These are phyloP conservation scores for Pseudogymnoascus sp. DNA, from an alignment of 2,329 filamentous ascomycete genomes.

Conservation along the genomic window DNA sequence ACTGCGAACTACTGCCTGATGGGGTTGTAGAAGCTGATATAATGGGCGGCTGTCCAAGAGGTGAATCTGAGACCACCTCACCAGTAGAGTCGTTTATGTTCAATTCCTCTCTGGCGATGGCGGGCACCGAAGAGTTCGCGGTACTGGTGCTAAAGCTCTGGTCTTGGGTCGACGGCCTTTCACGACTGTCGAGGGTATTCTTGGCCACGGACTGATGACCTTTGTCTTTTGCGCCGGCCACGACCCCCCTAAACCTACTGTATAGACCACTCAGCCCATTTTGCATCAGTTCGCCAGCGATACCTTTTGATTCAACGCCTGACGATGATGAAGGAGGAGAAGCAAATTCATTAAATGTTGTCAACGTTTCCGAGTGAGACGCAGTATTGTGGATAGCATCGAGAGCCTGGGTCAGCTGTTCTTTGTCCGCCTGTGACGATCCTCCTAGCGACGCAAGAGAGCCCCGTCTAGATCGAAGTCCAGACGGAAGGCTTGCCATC, in stretches of 20 bases:
- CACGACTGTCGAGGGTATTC: constrained; percentile 37
- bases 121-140: constrained; percentile 36
- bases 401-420: constrained; percentile 67
- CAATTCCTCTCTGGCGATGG: constrained; percentile 32
- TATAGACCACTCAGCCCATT: constrained; percentile 86
- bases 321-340: constrained; percentile 54
- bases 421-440: constrained; percentile 54
- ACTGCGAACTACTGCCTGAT: constrained; percentile 26
- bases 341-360: constrained; percentile 90
- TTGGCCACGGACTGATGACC: constrained; percentile 24
- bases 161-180: constrained; percentile 37
- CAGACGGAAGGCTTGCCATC: constrained; percentile 17
- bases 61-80: constrained; percentile 24
- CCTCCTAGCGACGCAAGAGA: constrained; percentile 42
- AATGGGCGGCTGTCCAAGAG: constrained; percentile 27
- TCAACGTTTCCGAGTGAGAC: constrained; percentile 76
- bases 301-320: constrained; percentile 57
- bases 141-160: constrained; percentile 34
- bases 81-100: constrained; percentile 32
- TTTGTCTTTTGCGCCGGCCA: constrained; percentile 60
- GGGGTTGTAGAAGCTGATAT: constrained; percentile 22
- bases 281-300: constrained; percentile 67
- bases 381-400: constrained; percentile 84
- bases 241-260: constrained; percentile 72
- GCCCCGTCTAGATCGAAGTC: constrained; percentile 31